Evolutionary conservation across 345 rosid genomes (phyloP), one percentile per base, ranked within the genome.

Genomic region (Linum trigynum): DNA sequence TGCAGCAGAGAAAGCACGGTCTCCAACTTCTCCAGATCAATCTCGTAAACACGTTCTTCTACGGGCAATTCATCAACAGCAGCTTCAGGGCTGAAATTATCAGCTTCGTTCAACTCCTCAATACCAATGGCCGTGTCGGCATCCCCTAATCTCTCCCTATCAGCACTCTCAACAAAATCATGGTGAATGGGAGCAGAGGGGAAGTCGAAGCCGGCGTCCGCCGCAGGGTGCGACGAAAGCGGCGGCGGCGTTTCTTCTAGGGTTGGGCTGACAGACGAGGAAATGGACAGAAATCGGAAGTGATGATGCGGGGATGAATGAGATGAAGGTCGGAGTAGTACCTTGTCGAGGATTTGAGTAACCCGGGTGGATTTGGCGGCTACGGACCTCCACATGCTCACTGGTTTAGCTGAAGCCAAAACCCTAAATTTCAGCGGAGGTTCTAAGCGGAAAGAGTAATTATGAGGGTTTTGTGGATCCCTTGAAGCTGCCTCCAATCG

Each of bases 1-100:
- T 83, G 86, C 69, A 89, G 77, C 69, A 92, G 78, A 66, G 86
- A 81, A 59, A 92, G 51, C 67, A 92, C 75, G 63, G 67, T 73
- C 67, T 84, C 88, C 4, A 87, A 69, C 74, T 83, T 82, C 53
- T 85, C 85, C 23, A 8, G 39, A 59, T 80, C 80, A 67, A 83
- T 72, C 74, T 82, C 83, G 69, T 82, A 58, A 58, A 59, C 10
- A 37, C 67, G 16, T 61, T 62, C 3, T 1, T 23, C 32, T 1
- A 23, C 32, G 0, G 32, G 32, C 32, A 51, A 5, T 56, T 58
- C 37, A 32, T 15, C 61, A 23, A 7, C n/a, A 5, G 32, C 32
- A 23, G 32, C 32, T 23, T 23, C 32, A 23, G 55, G 3, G 59
- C 4, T 41, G 10, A 55, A 40, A 62, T 11, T 37, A 1, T 10